Evolutionary conservation across 139 green algal species (phyloP).

Genomic region (Auxenochlorella pyrenoidosa): DNA sequence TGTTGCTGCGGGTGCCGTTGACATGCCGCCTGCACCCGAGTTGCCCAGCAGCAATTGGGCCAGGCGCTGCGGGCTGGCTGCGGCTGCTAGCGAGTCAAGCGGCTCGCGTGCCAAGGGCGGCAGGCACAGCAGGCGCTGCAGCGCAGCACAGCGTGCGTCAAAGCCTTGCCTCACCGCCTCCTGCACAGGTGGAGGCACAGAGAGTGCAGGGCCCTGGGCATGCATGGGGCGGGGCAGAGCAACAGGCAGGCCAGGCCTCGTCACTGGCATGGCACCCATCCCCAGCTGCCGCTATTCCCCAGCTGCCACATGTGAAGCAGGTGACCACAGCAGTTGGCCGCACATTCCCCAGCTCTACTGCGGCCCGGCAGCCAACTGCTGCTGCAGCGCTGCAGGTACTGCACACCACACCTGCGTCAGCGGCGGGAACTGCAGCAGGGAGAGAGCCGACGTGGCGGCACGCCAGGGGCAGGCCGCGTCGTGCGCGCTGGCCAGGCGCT

Average conservation of each 20-base stretch:
- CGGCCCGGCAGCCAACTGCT: neutral
- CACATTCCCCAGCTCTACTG: neutral
- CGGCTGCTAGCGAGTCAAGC: neutral
- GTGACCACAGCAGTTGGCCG: no score
- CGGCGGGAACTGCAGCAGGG: slow-evolving; percentile 66
- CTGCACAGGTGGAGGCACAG: neutral
- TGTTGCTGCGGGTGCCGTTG: neutral
- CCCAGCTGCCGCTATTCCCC: no score
- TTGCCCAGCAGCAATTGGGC: slow-evolving; percentile 20
- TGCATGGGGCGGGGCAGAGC: neutral
- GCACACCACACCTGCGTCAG: slow-evolving; percentile 13
- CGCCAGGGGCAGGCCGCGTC: slow-evolving; percentile 66
- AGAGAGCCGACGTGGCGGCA: slow-evolving; percentile 41
- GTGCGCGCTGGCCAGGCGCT: slow-evolving; percentile 56
- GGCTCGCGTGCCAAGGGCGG: slow-evolving; percentile 29
- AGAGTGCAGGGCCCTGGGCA: neutral
- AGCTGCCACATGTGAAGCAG: no score
- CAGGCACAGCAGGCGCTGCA: slow-evolving; percentile 46
- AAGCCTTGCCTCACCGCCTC: slow-evolving; percentile 39
- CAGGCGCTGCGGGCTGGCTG: neutral
- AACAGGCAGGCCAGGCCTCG: neutral
- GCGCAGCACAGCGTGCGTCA: neutral
- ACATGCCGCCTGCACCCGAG: neutral
- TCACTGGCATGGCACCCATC: neutral
- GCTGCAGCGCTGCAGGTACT: neutral